Evolutionary conservation across 768 basidiomycete species (phyloP).

Genomic region (Mycena floridula): DNA sequence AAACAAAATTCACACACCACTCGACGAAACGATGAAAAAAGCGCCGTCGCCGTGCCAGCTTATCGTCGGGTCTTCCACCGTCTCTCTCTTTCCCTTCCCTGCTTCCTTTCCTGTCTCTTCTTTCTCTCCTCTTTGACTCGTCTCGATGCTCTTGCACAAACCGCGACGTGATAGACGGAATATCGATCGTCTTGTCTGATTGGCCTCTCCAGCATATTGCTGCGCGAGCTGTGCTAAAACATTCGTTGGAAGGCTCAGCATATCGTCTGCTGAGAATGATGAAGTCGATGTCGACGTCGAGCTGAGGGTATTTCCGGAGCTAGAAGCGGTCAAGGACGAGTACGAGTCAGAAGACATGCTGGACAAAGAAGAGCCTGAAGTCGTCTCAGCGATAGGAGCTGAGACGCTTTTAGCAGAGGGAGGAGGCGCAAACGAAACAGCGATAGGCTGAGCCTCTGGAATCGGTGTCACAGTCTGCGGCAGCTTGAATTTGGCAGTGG

Average conservation of each 20-base stretch:
- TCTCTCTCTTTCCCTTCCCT: too few relatives aligned
- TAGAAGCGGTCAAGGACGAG: conserved; percentile 20
- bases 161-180: not conserved
- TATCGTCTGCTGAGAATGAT: conserved; percentile 27
- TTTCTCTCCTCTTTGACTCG: too few relatives aligned
- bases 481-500: conserved; percentile 81
- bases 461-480: conserved; percentile 26
- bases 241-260: conserved; percentile 40
- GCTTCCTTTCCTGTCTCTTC: too few relatives aligned
- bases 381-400: conserved; percentile 50
- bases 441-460: conserved; percentile 16
- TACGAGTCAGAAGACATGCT: not conserved
- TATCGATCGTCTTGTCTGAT: conserved; percentile 16
- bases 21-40: conserved; percentile 80
- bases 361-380: not conserved
- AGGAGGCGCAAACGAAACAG: conserved; percentile 45
- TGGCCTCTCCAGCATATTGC: conserved; percentile 34
- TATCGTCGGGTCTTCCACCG: conserved; percentile 66
- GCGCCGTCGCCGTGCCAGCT: conserved; percentile 94
- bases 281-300: not conserved
- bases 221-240: conserved; percentile 44
- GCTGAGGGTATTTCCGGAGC: conserved; percentile 27
- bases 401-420: conserved; percentile 60
- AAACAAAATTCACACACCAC: too few relatives aligned
- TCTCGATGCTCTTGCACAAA: not conserved